A percentile compares a stretch with the other conserved stretches of the same genome.
Conservation (phyloP, 495 filamentous ascomycete genomes). For the Tuber borchii region DNA sequence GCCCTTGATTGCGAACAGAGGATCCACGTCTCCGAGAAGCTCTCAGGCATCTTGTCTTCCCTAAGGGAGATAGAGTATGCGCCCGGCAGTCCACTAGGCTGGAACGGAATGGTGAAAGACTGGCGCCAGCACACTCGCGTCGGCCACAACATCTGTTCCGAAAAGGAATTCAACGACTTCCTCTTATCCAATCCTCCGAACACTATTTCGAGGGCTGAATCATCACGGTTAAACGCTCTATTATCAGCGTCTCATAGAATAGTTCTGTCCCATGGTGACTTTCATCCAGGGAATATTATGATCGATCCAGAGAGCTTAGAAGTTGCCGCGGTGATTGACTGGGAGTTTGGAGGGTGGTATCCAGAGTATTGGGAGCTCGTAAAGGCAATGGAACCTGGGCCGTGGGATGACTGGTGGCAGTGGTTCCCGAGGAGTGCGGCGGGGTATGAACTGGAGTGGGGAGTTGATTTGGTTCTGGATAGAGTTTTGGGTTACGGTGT, state of each 20-base stretch:
- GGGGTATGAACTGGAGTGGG: background rate
- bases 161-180: constrained; percentile 28
- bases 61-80: constrained; percentile 9
- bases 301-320: constrained; percentile 40
- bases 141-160: constrained; percentile 9
- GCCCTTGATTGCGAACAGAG: constrained; percentile 12
- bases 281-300: constrained; percentile 45
- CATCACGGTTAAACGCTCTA: constrained; percentile 17
- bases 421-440: background rate
- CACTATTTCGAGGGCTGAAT: constrained; percentile 1
- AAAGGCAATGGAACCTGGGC: constrained; percentile 35
- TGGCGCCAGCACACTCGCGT: constrained; percentile 6
- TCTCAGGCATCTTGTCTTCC: constrained; percentile 13
- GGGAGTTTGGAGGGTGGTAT: constrained; percentile 45
- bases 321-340: constrained; percentile 43
- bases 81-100: constrained; percentile 8
- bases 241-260: constrained; percentile 17
- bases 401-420: background rate
- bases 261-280: constrained; percentile 45
- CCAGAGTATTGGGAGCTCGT: constrained; percentile 46
- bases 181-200: constrained; percentile 9
- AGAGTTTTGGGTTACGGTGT: background rate
- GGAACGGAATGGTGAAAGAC: constrained; percentile 21
- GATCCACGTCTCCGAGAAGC: constrained; percentile 6
- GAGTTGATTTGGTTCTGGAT: background rate